Evolutionary conservation across 2,329 filamentous ascomycete genomes (phyloP).

Genomic region (Penicillium verrucosum): DNA sequence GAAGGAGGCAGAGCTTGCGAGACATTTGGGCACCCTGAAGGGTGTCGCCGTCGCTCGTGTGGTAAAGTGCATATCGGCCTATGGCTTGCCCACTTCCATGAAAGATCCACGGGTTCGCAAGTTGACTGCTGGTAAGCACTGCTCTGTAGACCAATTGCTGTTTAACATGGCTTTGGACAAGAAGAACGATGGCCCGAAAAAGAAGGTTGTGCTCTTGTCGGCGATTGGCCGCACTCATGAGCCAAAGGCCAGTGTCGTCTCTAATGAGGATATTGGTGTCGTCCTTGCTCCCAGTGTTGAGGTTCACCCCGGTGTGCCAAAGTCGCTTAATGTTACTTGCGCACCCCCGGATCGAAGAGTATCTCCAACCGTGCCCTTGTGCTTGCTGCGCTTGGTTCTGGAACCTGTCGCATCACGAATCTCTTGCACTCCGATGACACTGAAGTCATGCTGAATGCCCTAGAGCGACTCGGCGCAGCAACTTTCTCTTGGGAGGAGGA

Average conservation of each 20-base stretch:
- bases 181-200: constrained; percentile 93
- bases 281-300: constrained; percentile 76
- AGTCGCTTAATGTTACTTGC: constrained; percentile 66
- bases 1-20: constrained; percentile 90
- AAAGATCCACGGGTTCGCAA: constrained; percentile 78
- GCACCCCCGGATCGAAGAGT: constrained; percentile 95
- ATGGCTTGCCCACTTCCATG: constrained; percentile 80
- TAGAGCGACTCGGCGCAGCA: constrained; percentile 77
- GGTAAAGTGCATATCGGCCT: constrained; percentile 91
- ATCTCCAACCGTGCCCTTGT: constrained; percentile 94
- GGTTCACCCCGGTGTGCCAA: constrained; percentile 69
- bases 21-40: constrained; percentile 79
- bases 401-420: constrained; percentile 84
- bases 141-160: constrained; percentile 79
- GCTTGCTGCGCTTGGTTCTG: constrained; percentile 84
- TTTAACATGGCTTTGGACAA: constrained; percentile 97
- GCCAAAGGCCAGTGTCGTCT: constrained; percentile 81
- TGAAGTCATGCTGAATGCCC: constrained; percentile 94
- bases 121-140: constrained; percentile 80
- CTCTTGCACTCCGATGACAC: constrained; percentile 95
- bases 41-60: constrained; percentile 85
- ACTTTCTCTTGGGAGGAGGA: constrained; percentile 92
- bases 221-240: constrained; percentile 87
- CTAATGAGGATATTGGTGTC: constrained; percentile 77
- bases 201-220: constrained; percentile 91